A percentile compares a stretch with the other conserved stretches of the same genome.
phyloP scores from a whole-genome alignment of 2,329 filamentous ascomycete genomes.

The Fusarium bulbicola region DNA sequence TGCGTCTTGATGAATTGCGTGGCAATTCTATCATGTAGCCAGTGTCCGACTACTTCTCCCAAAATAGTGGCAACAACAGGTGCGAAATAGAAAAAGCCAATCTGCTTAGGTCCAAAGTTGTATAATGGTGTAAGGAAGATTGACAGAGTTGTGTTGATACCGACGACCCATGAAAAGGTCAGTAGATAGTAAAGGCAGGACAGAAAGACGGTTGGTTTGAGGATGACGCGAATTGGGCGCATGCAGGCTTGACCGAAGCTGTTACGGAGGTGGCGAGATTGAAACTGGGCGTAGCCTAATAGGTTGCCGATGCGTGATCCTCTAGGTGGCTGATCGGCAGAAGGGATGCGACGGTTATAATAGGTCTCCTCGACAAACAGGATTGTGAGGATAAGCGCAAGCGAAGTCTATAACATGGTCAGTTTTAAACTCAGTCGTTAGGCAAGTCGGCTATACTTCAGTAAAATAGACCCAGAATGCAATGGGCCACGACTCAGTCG shows the following conservation, averaged over 20 bases:
- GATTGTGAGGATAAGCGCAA: neutral
- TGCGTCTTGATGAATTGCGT: neutral
- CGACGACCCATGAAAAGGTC: neutral
- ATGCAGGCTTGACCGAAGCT: neutral
- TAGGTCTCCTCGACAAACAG: neutral
- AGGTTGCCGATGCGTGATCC: neutral
- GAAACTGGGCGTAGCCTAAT: neutral
- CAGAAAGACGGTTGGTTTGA: neutral
- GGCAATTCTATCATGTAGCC: neutral
- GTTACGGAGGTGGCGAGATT: neutral
- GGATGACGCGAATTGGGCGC: neutral
- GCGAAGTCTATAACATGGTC: neutral
- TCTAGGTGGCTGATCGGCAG: neutral
- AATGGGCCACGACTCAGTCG: neutral
- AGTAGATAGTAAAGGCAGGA: neutral
- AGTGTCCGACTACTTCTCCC: neutral
- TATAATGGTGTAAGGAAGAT: neutral
- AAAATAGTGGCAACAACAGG: neutral
- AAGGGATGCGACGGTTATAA: neutral
- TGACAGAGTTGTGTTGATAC: neutral
- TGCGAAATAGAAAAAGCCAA: neutral
- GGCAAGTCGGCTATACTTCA: fast-evolving
- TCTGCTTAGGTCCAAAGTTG: neutral
- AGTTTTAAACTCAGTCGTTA: fast-evolving
- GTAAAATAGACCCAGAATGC: neutral